Evolutionary conservation across 805 yeast species (phyloP).

Genomic region (Myxozyma melibiosi): DNA sequence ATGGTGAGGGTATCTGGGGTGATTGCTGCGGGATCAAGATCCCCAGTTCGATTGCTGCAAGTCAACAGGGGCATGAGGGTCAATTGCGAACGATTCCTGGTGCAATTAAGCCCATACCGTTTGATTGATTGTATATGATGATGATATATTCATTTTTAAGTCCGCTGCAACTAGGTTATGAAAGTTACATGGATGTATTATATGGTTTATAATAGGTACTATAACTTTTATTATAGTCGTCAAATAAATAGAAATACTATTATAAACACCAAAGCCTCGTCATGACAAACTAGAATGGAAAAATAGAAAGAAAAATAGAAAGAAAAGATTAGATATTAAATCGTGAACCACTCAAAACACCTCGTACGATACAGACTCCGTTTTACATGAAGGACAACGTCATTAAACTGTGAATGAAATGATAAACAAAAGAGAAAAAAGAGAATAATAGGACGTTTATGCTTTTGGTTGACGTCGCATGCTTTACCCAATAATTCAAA

Average conservation of each 20-base stretch:
- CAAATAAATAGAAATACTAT: too few species aligned
- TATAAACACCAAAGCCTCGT: too few species aligned
- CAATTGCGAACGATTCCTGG: conserved; percentile 21
- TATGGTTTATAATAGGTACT: too few species aligned
- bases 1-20: conserved; percentile 71
- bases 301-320: not conserved
- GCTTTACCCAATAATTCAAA: not conserved
- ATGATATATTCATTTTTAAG: not conserved
- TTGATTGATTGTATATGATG: conserved; percentile 19
- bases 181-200: too few species aligned
- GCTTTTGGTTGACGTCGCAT: too few species aligned
- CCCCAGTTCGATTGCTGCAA: conserved; percentile 94
- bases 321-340: not conserved
- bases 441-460: too few species aligned
- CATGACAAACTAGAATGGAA: too few species aligned
- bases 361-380: not conserved
- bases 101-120: conserved; percentile 25
- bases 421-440: not conserved
- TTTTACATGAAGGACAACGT: too few species aligned
- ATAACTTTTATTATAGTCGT: too few species aligned
- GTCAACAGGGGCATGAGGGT: conserved; percentile 39
- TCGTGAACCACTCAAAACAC: not conserved
- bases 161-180: too few species aligned
- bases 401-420: too few species aligned
- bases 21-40: conserved; percentile 97